Evolutionary conservation across 2,329 filamentous ascomycete genomes (phyloP).

Genomic region (Aspergillus candidus): DNA sequence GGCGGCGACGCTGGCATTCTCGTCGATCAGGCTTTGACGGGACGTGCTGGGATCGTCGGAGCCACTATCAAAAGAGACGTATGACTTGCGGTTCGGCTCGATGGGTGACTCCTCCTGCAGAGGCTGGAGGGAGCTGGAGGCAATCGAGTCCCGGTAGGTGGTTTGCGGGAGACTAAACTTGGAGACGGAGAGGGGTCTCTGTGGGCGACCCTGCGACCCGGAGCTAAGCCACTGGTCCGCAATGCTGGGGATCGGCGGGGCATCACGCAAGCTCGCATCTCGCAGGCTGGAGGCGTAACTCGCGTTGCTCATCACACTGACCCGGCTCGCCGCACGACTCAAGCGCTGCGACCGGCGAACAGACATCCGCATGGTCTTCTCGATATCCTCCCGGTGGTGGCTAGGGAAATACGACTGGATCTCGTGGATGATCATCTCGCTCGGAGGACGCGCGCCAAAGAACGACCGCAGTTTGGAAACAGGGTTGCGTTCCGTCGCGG

Average conservation of each 20-base stretch:
- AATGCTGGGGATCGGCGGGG: conserved; percentile 90
- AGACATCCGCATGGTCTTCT: conserved; percentile 88
- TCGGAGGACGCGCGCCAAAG: conserved; percentile 86
- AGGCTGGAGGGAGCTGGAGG: conserved; percentile 82
- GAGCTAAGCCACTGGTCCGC: conserved; percentile 82
- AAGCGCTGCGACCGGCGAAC: conserved; percentile 83
- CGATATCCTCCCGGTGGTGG: conserved; percentile 88
- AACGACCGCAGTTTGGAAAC: conserved; percentile 53
- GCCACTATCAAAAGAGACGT: conserved; percentile 64
- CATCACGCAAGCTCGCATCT: conserved; percentile 87
- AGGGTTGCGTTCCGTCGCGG: conserved; percentile 28
- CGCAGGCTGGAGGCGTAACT: conserved; percentile 88
- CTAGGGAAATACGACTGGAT: conserved; percentile 96
- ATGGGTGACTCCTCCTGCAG: conserved; percentile 83
- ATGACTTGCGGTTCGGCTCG: conserved; percentile 88
- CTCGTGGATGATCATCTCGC: conserved; percentile 94
- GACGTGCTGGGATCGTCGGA: conserved; percentile 72
- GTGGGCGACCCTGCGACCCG: conserved; percentile 45
- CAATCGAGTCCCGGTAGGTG: conserved; percentile 76
- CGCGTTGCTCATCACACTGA: conserved; percentile 89
- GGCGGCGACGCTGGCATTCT: conserved; percentile 62
- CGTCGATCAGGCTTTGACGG: conserved; percentile 78
- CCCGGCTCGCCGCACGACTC: conserved; percentile 84
- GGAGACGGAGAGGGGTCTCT: conserved; percentile 56
- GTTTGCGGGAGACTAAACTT: conserved; percentile 54